These are phyloP conservation scores for Termitomyces sp. DNA, from an alignment of 768 basidiomycete species.

Conservation along the genomic window DNA sequence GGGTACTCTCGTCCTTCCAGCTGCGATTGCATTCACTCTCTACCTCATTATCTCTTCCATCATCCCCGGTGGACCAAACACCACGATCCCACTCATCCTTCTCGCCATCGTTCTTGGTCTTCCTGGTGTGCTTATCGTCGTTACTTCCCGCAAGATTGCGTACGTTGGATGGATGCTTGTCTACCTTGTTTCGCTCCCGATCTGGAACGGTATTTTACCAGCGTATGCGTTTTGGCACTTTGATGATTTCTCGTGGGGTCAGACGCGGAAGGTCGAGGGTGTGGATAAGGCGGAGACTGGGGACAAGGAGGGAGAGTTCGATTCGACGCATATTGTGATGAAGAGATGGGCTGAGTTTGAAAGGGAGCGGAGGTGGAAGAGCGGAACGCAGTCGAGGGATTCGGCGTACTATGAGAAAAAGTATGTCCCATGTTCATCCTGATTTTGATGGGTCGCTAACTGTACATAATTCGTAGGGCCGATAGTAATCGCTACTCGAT, in stretches of 20 bases:
- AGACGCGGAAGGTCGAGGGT: constrained; percentile 81
- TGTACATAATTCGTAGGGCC: constrained; percentile 18
- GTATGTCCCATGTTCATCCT: constrained; percentile 30
- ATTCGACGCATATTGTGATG: constrained; percentile 96
- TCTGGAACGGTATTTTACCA: constrained; percentile 97
- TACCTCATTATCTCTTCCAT: constrained; percentile 89
- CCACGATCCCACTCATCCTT: constrained; percentile 87
- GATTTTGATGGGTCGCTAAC: background rate
- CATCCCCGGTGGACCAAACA: constrained; percentile 74
- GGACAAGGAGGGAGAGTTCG: constrained; percentile 97
- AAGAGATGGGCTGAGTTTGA: constrained; percentile 99
- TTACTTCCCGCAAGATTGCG: constrained; percentile 90
- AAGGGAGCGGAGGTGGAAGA: constrained; percentile 92
- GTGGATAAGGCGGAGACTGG: constrained; percentile 70
- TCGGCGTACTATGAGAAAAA: constrained; percentile 71
- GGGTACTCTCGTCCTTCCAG: constrained; percentile 94
- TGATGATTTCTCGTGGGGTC: constrained; percentile 98
- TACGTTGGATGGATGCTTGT: constrained; percentile 98
- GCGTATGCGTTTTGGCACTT: constrained; percentile 99
- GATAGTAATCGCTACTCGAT: constrained; percentile 66
- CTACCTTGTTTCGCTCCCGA: constrained; percentile 87
- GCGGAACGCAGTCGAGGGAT: constrained; percentile 79
- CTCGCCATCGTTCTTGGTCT: constrained; percentile 94
- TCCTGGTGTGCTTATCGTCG: constrained; percentile 91
- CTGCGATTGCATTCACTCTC: constrained; percentile 94